phyloP scores from a whole-genome alignment of 345 rosid species.

The Eucalyptus curtisii region DNA sequence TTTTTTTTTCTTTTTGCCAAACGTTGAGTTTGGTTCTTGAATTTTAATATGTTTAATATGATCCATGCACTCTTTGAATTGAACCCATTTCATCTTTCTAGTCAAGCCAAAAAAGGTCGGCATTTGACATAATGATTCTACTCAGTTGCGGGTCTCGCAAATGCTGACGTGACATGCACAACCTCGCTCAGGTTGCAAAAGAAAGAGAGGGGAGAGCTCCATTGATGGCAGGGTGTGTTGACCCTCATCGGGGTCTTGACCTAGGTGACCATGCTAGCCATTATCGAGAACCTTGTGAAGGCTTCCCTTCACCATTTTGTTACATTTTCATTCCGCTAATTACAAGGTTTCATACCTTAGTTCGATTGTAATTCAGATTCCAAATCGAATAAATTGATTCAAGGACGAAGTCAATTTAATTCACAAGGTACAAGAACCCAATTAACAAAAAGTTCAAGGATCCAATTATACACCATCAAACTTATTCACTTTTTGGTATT shows the following conservation, averaged over 20 bases:
- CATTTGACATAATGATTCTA: background rate
- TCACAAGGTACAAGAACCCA: background rate
- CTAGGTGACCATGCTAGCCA: background rate
- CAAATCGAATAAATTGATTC: background rate
- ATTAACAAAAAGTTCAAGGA: background rate
- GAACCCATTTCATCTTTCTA: background rate
- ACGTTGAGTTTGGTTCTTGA: accelerated
- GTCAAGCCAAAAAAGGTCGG: accelerated
- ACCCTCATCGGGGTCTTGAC: accelerated
- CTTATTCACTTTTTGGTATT: background rate
- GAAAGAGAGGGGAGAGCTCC: background rate
- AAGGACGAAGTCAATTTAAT: background rate
- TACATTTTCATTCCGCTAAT: background rate
- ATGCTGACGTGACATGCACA: background rate
- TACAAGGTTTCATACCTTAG: background rate
- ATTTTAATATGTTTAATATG: background rate
- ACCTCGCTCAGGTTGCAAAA: background rate
- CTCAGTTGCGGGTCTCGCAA: accelerated
- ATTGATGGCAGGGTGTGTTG: accelerated
- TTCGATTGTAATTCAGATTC: background rate
- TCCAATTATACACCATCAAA: background rate
- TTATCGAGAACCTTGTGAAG: background rate
- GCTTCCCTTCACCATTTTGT: background rate
- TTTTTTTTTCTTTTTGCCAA: too few relatives aligned
- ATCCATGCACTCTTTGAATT: too few relatives aligned